Percentiles rank a stretch among this genome's conserved stretches.
phyloP scores from a whole-genome alignment of 208 protist genomes.

The Trichomonas gallinae region DNA sequence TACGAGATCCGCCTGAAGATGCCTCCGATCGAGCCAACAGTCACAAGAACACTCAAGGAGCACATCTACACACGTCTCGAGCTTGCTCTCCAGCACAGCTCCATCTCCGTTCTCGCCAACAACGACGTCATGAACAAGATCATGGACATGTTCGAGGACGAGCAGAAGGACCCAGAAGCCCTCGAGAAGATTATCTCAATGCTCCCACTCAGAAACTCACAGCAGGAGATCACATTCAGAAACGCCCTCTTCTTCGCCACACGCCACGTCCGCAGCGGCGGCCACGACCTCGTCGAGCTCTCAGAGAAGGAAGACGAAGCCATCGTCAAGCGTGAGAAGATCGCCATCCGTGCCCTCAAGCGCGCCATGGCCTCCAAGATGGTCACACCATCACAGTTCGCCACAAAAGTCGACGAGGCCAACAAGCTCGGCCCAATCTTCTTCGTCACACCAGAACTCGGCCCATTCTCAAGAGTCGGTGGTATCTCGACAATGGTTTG shows the following conservation, averaged over 20 bases:
- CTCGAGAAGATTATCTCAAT: background rate
- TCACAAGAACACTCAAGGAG: background rate
- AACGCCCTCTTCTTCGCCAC: background rate
- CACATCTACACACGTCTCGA: background rate
- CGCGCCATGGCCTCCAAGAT: background rate
- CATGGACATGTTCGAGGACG: background rate
- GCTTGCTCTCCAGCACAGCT: background rate
- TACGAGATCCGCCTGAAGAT: background rate
- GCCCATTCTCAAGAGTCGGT: background rate
- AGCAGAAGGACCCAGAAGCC: background rate
- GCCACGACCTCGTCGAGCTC: background rate
- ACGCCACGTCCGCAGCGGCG: background rate
- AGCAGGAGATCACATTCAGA: background rate
- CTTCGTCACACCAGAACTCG: background rate
- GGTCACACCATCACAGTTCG: background rate
- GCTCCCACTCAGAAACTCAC: background rate
- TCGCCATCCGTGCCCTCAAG: background rate
- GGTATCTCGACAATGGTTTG: constrained; percentile 17
- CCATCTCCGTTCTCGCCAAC: background rate
- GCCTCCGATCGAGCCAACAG: background rate
- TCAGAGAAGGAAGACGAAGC: background rate
- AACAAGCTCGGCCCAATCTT: background rate
- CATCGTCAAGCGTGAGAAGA: background rate
- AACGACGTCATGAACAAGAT: background rate
- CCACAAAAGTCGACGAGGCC: background rate